These are phyloP conservation scores for Spergularia bocconei DNA, from an alignment of 148 eudicot genomes.

Conservation along the genomic window DNA sequence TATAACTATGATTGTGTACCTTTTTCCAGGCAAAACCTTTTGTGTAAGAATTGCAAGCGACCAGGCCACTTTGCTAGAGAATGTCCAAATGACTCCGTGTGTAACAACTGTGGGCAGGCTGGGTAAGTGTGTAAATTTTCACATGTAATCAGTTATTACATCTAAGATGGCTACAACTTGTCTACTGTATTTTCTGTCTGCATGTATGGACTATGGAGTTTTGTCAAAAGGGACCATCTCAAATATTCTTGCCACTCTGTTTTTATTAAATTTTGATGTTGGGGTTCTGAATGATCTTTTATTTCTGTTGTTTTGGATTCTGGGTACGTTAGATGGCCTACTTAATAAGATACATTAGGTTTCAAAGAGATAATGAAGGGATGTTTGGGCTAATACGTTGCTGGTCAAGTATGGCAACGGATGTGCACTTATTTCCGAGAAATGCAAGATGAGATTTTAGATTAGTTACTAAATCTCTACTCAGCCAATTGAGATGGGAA, in stretches of 20 bases:
- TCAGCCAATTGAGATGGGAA: not conserved
- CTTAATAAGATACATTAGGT: not conserved
- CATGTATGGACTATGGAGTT: no score
- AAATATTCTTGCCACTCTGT: not conserved
- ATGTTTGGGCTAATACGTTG: not conserved
- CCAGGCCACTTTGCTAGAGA: conserved; percentile 72
- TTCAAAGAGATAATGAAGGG: no score
- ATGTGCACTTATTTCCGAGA: not conserved
- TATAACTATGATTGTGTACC: not conserved
- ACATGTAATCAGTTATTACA: not conserved
- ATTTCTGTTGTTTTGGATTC: not conserved
- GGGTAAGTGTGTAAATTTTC: conserved; percentile 40
- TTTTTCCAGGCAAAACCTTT: conserved; percentile 44
- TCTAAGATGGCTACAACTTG: not conserved
- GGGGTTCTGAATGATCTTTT: not conserved
- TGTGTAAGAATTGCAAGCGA: conserved; percentile 70
- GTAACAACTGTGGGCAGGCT: conserved; percentile 69
- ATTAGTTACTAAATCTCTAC: not conserved
- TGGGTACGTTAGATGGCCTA: not conserved
- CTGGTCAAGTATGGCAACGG: not conserved
- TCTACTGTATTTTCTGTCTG: no score
- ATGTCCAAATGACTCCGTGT: conserved; percentile 65
- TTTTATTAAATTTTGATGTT: not conserved
- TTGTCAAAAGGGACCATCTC: no score
- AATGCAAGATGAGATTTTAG: not conserved